These are phyloP conservation scores for Rhododendron henanense DNA, from an alignment of 148 eudicot genomes.

Conservation along the genomic window DNA sequence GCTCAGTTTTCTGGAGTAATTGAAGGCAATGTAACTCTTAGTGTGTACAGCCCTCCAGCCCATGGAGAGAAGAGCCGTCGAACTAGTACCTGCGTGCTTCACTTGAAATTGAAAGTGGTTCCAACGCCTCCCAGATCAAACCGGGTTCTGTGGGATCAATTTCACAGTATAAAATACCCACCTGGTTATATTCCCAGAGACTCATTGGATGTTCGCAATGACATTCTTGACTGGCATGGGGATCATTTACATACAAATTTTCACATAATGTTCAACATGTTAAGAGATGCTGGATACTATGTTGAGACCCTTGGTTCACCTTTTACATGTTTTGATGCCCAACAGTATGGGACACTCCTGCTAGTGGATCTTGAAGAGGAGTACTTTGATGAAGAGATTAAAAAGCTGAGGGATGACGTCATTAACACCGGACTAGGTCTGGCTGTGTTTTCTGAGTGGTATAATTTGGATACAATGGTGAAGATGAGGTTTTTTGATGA, in stretches of 20 bases:
- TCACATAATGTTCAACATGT: constrained; percentile 90
- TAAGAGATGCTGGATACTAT: constrained; percentile 91
- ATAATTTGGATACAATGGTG: constrained; percentile 91
- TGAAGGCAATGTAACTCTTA: constrained; percentile 87
- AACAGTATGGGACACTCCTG: constrained; percentile 83
- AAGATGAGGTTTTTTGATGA: constrained; percentile 98
- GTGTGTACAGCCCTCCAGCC: constrained; percentile 71
- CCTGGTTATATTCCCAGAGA: constrained; percentile 98
- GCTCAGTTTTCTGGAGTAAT: constrained; percentile 75
- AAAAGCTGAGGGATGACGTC: constrained; percentile 77
- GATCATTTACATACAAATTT: constrained; percentile 96
- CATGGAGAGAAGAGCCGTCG: constrained; percentile 66
- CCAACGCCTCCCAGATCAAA: constrained; percentile 87
- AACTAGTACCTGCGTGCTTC: constrained; percentile 71
- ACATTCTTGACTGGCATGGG: constrained; percentile 99
- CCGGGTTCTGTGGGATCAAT: constrained; percentile 94
- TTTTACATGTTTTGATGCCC: constrained; percentile 95
- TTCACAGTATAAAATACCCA: constrained; percentile 91
- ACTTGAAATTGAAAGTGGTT: constrained; percentile 68
- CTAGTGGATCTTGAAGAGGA: constrained; percentile 99
- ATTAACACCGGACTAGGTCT: constrained; percentile 73
- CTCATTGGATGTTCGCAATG: constrained; percentile 94
- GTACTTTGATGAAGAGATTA: constrained; percentile 77
- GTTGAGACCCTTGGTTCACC: constrained; percentile 97
- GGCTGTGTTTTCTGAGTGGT: constrained; percentile 96